phyloP scores from a whole-genome alignment of 2,329 filamentous ascomycete genomes.

The Emericellopsis atlantica region DNA sequence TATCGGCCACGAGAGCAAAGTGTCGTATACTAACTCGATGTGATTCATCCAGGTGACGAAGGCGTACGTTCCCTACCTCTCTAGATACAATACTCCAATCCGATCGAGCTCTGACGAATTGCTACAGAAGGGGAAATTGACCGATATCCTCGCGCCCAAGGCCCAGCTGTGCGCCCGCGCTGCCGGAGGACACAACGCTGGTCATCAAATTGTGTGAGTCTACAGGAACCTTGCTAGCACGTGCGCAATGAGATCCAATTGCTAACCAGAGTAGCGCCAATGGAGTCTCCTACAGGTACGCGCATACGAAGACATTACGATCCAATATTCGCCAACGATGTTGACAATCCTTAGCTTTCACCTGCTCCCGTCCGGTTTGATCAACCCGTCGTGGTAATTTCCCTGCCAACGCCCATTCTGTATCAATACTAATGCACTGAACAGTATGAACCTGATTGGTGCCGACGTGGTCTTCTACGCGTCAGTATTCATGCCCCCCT shows the following conservation, averaged over 20 bases:
- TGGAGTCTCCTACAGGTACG: conserved; percentile 22
- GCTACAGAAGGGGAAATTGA: conserved; percentile 5
- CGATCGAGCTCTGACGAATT: conserved; percentile 1
- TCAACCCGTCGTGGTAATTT: conserved; percentile 45
- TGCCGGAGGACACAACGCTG: conserved; percentile 6
- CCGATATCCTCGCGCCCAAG: conserved; percentile 5
- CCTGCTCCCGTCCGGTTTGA: conserved; percentile 55
- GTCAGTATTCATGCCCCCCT: conserved; percentile 6
- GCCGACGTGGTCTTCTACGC: conserved; percentile 57
- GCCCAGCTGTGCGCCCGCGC: conserved; percentile 5
- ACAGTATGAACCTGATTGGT: conserved; percentile 57
- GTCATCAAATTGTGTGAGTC: conserved; percentile 7
- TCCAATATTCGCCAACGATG: neutral
- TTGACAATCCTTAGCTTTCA: conserved; percentile 35
- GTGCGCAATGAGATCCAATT: neutral
- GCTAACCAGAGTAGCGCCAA: conserved; percentile 6
- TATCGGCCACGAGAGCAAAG: neutral
- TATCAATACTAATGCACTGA: neutral
- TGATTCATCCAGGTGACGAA: conserved; percentile 3
- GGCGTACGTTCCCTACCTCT: conserved; percentile 1
- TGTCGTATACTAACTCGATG: conserved; percentile 1
- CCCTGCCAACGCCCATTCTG: neutral
- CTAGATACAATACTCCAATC: neutral
- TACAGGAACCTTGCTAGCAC: neutral
- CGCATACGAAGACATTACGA: conserved; percentile 6